Percentiles rank a stretch among this genome's conserved stretches.
Evolutionary conservation across 495 filamentous ascomycete species (phyloP).

Genomic region (Penicillium pancosmium): DNA sequence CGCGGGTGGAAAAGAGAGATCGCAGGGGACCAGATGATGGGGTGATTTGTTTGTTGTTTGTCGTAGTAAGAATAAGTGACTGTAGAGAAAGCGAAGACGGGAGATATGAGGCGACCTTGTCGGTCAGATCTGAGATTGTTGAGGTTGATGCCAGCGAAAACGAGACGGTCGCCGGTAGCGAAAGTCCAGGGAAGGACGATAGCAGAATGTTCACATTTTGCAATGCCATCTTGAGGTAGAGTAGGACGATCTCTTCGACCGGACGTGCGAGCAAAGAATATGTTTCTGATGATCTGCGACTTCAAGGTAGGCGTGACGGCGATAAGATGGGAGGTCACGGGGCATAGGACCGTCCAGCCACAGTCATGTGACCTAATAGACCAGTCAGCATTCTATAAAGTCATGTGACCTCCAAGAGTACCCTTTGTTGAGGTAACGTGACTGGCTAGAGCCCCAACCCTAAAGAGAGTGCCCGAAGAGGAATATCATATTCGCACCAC

Average conservation of each 20-base stretch:
- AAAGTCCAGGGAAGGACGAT: slow-evolving; percentile 79
- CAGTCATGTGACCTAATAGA: background rate
- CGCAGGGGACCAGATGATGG: slow-evolving; percentile 37
- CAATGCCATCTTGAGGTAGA: slow-evolving; percentile 31
- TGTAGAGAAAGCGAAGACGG: slow-evolving; percentile 52
- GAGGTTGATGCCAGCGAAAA: slow-evolving; percentile 67
- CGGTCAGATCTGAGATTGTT: slow-evolving; percentile 65
- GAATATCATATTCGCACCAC: slow-evolving; percentile 46
- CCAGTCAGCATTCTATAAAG: background rate
- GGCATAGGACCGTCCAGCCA: background rate
- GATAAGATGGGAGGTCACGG: background rate
- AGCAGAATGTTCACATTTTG: slow-evolving; percentile 77
- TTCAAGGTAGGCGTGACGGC: background rate
- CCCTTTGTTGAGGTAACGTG: slow-evolving; percentile 15
- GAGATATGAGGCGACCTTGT: slow-evolving; percentile 63
- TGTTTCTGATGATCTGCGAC: background rate
- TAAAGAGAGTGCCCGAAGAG: slow-evolving; percentile 31
- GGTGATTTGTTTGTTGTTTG: slow-evolving; percentile 70
- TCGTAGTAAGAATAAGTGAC: slow-evolving; percentile 76
- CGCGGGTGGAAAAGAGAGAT: slow-evolving; percentile 25
- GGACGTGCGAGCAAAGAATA: background rate
- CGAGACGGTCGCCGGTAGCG: slow-evolving; percentile 75
- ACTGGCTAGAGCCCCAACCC: slow-evolving; percentile 43
- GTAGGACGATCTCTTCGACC: background rate
- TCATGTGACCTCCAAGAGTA: slow-evolving; percentile 5